Evolutionary conservation across 2,329 filamentous ascomycete genomes (phyloP).

Genomic region (Lecanicillium sp.): DNA sequence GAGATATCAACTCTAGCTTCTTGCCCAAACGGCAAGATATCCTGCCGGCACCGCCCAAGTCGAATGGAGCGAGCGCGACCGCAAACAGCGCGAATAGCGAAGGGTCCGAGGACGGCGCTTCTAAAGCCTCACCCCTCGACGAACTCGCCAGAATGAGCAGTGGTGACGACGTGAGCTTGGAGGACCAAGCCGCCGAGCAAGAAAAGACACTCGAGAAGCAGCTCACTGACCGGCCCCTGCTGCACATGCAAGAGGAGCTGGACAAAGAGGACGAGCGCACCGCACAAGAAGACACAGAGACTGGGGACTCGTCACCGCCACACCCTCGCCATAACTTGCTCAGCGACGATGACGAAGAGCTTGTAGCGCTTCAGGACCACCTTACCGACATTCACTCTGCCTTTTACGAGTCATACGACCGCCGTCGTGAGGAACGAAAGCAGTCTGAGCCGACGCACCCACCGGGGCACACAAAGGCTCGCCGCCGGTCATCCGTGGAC

Average conservation of each 20-base stretch:
- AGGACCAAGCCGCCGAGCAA: slow-evolving; percentile 76
- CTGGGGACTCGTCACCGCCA: slow-evolving; percentile 18
- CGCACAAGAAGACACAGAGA: slow-evolving; percentile 17
- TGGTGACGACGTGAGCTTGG: slow-evolving; percentile 59
- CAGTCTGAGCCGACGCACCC: slow-evolving; percentile 24
- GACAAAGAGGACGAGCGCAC: slow-evolving; percentile 62
- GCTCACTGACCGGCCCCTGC: slow-evolving; percentile 75
- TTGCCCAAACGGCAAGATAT: slow-evolving; percentile 68
- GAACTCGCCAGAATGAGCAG: slow-evolving; percentile 71
- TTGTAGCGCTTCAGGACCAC: slow-evolving; percentile 68
- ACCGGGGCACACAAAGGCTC: slow-evolving; percentile 23
- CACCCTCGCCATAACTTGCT: slow-evolving; percentile 65
- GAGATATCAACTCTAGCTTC: slow-evolving; percentile 98
- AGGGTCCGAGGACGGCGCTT: too few relatives aligned
- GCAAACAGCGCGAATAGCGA: slow-evolving; percentile 8
- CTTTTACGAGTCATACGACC: slow-evolving; percentile 81
- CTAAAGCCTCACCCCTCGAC: slow-evolving; percentile 49
- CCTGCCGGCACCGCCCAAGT: slow-evolving; percentile 23
- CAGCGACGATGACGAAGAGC: slow-evolving; percentile 79
- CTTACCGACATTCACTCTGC: slow-evolving; percentile 66
- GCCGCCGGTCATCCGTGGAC: slow-evolving; percentile 24
- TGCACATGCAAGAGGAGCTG: slow-evolving; percentile 87
- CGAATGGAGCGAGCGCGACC: slow-evolving; percentile 12
- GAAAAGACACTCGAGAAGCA: slow-evolving; percentile 84
- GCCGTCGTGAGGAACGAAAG: slow-evolving; percentile 32